Evolutionary conservation across 805 yeast genomes (phyloP).

Genomic region (Helenozyma baotianmanensis): DNA sequence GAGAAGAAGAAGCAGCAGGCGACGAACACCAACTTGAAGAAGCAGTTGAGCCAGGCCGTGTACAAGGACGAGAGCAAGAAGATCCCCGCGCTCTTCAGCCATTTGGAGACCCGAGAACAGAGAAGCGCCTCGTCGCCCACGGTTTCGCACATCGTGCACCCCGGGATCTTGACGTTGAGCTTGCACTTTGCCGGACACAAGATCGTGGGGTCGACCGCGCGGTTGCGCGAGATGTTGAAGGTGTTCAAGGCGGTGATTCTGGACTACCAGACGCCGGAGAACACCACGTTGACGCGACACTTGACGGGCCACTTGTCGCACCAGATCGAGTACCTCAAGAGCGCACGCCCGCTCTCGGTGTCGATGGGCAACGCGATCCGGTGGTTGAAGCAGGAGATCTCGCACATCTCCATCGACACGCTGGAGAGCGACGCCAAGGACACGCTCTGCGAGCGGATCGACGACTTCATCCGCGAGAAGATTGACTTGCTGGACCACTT

Average conservation of each 20-base stretch:
- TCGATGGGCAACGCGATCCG: slow-evolving; percentile 98
- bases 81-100: slow-evolving; percentile 68
- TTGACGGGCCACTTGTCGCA: slow-evolving; percentile 82
- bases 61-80: slow-evolving; percentile 40
- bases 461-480: slow-evolving; percentile 77
- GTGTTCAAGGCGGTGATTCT: slow-evolving; percentile 76
- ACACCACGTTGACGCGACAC: slow-evolving; percentile 81
- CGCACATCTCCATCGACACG: slow-evolving; percentile 71
- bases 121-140: slow-evolving; percentile 53
- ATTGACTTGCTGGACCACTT: slow-evolving; percentile 78
- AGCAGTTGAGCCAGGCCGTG: slow-evolving; percentile 49
- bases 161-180: slow-evolving; percentile 72
- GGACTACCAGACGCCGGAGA: slow-evolving; percentile 81
- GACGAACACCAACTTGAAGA: slow-evolving; percentile 46
- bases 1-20: slow-evolving; percentile 38
- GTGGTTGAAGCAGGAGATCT: slow-evolving; percentile 93
- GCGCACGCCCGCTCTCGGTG: slow-evolving; percentile 85
- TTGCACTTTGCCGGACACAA: slow-evolving; percentile 78
- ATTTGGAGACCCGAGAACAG: slow-evolving; percentile 75
- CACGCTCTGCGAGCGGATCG: slow-evolving; percentile 61
- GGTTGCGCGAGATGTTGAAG: slow-evolving; percentile 79
- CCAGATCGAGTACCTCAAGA: slow-evolving; percentile 88
- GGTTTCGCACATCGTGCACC: slow-evolving; percentile 74
- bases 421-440: slow-evolving; percentile 65
- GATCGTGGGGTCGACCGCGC: slow-evolving; percentile 83